Base-by-base conservation (phyloP, 2,329 filamentous ascomycete species). In the Penicillium sp. region DNA sequence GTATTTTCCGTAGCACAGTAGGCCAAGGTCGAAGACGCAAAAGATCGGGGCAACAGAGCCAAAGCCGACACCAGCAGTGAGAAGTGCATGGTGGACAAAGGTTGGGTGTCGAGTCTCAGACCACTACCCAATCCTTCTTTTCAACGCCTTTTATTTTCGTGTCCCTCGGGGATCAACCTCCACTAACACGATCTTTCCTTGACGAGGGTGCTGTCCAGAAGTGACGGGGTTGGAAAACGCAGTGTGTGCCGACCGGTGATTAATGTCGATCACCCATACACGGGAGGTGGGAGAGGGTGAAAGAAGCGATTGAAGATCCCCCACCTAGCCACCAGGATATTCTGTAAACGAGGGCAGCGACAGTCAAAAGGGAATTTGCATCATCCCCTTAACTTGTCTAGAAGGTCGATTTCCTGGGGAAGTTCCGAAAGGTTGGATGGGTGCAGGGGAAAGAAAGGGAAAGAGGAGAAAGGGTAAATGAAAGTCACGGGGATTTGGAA, bases 1-100 rank as follows among this genome's bases (percentile, higher is more conserved):
- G 79, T 81, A 58, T 80, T 80, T 8, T 71, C 65, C 2, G 71
- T 69, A 16, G 79, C 77, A 66, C 79, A 81, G 58, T 76, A 79
- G 45, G 67, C 62, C 27, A 78, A 64, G 25, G 19, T 21, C 21
- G 58, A 64, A 13, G 60, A 57, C 27, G 62, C 62, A 23, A 62
- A 60, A n/a, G 69, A 59, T 57, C 50, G 60, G 26, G 69, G 63
- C 47, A 74, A 55, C 31, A 73, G 57, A 31, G 66, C 64, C 44
- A 71, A 47, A 31, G 64, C 53, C 10, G 66, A 56, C 27, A 69
- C 23, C 37, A 62, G 46, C 23, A 68, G 44, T 19, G 60, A 42
- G 44, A 62, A 29, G 46, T 59, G 59, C 70, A 73, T 72, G 35
- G 31, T 60, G 54, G 51, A 23, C 35, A 29, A 26, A 44, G 21